phyloP scores from a whole-genome alignment of 352 stramenopile genomes.

The Globisporangium paddicum region DNA sequence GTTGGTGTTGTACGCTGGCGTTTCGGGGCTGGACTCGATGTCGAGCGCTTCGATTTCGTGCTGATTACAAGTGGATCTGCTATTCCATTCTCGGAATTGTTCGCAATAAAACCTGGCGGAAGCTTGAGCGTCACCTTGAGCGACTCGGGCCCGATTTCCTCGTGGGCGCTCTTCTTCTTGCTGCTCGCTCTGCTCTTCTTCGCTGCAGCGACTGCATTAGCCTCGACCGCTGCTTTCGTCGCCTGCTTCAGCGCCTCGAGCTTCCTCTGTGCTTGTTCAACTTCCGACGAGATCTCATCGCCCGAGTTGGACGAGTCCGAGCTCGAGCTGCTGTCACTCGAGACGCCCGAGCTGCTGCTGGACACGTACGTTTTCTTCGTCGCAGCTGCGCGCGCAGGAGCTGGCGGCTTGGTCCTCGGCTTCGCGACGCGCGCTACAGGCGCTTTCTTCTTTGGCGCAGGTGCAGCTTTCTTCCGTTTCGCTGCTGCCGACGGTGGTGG shows the following conservation, averaged over 20 bases:
- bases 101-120: conserved; percentile 41
- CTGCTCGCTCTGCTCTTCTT: conserved; percentile 16
- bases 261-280: conserved; percentile 13
- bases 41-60: conserved; percentile 39
- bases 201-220: conserved; percentile 13
- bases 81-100: conserved; percentile 13
- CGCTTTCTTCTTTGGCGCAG: conserved; percentile 12
- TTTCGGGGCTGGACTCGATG: conserved; percentile 35
- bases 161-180: conserved; percentile 9
- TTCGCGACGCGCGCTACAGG: conserved; percentile 8
- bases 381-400: conserved; percentile 28
- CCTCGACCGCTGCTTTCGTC: conserved; percentile 20
- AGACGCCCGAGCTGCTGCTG: conserved; percentile 39
- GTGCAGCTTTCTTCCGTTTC: conserved; percentile 11
- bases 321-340: conserved; percentile 47
- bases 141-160: conserved; percentile 25
- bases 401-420: conserved; percentile 21
- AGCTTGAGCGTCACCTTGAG: conserved; percentile 60
- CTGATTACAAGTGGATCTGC: not conserved
- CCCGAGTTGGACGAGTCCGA: conserved; percentile 38
- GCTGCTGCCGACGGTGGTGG: conserved; percentile 7
- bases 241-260: conserved; percentile 15
- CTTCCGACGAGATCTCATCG: conserved; percentile 34
- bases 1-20: conserved; percentile 19
- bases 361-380: conserved; percentile 23